phyloP scores from a whole-genome alignment of 768 basidiomycete genomes.

The Lentinula aciculospora region DNA sequence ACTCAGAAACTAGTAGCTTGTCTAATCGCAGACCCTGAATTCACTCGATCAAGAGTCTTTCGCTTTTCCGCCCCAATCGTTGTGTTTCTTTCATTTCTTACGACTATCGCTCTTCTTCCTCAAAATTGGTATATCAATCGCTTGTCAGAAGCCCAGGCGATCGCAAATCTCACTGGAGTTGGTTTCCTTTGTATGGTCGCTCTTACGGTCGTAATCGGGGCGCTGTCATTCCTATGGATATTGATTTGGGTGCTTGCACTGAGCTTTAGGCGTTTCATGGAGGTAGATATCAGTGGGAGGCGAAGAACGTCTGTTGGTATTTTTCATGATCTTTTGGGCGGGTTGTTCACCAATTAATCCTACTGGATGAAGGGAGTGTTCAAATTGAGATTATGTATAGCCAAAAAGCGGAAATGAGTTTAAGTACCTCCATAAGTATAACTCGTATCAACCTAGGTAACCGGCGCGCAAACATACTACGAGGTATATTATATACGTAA shows the following conservation, averaged over 20 bases:
- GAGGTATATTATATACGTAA: background rate
- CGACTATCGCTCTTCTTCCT: background rate
- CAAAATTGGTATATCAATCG: background rate
- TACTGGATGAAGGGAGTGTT: background rate
- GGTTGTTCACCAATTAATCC: background rate
- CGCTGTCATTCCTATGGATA: background rate
- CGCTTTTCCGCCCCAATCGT: conserved; percentile 1
- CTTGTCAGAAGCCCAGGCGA: background rate
- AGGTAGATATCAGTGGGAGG: background rate
- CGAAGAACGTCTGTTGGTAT: background rate
- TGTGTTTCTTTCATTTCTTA: background rate
- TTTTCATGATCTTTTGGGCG: background rate
- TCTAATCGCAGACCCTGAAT: background rate
- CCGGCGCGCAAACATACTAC: background rate
- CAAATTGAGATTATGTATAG: too few relatives aligned
- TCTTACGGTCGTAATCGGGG: background rate
- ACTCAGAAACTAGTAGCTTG: background rate
- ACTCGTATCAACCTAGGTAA: too few relatives aligned
- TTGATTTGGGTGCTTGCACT: background rate
- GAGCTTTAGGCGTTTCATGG: background rate
- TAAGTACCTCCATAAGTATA: too few relatives aligned
- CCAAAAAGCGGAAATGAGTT: too few relatives aligned
- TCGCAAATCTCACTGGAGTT: background rate
- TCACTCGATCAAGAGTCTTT: background rate
- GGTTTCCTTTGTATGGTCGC: background rate